Evolutionary conservation across 1,284 basidiomycete genomes (phyloP).

Genomic region (Malassezia pachydermatis): DNA sequence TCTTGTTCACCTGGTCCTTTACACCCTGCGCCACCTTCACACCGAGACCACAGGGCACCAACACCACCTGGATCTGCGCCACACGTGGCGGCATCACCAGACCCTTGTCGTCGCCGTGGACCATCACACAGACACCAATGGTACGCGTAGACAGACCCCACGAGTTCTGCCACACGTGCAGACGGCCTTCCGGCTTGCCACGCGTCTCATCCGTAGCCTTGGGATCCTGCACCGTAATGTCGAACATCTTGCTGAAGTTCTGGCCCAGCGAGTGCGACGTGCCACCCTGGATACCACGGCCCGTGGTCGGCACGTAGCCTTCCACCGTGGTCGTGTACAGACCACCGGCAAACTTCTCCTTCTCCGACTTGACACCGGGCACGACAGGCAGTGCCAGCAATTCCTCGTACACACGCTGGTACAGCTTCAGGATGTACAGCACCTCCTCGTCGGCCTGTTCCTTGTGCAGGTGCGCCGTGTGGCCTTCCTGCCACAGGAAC

Average conservation of each 20-base stretch:
- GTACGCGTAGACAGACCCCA: conserved; percentile 95
- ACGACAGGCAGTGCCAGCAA: conserved; percentile 94
- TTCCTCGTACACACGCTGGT: conserved; percentile 91
- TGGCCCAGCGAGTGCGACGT: conserved; percentile 96
- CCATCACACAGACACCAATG: conserved; percentile 99
- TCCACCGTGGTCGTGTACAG: conserved; percentile 97
- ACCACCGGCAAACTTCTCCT: conserved; percentile 97
- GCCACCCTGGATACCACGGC: conserved; percentile 93
- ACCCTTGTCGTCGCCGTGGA: conserved; percentile 95
- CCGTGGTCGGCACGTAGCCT: conserved; percentile 93
- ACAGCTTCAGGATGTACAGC: conserved; percentile 84
- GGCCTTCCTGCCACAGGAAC: conserved; percentile 99
- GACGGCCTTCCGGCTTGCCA: conserved; percentile 52
- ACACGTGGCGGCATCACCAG: conserved; percentile 90
- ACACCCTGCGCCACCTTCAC: conserved; percentile 47
- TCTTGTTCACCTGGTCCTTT: conserved; percentile 65
- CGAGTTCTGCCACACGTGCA: conserved; percentile 92
- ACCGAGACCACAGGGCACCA: conserved; percentile 86
- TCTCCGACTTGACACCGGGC: conserved; percentile 92
- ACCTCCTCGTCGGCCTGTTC: conserved; percentile 84
- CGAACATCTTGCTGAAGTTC: conserved; percentile 98
- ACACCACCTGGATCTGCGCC: conserved; percentile 77
- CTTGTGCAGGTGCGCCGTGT: conserved; percentile 86
- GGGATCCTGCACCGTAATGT: conserved; percentile 83
- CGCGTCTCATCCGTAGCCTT: conserved; percentile 38